Evolutionary conservation across 352 stramenopile species (phyloP), one percentile per base, ranked within the genome.

Genomic region (Globisporangium carolinianum): DNA sequence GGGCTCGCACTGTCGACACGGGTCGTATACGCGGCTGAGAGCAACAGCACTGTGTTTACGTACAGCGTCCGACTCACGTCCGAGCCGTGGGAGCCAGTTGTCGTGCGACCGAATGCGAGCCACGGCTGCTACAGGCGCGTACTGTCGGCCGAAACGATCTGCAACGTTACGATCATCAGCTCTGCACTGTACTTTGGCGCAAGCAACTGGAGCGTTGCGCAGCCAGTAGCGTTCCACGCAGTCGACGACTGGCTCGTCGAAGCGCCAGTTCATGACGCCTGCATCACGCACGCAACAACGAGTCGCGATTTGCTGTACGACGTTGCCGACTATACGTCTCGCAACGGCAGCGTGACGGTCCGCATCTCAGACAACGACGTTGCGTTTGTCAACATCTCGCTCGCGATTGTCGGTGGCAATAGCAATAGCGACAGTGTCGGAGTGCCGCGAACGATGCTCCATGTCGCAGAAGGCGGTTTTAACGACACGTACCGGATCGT

Each of bases 391-490:
- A 86, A 75, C 32, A 86, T 87, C n/a, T 78, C 75, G 12, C 59
- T 87, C 24, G 24, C 24, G 24, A 32, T 32, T 32, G 24, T 32
- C 24, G 24, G 24, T 32, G 62, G 55, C 11, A 43, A 8, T 8
- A 43, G 39, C 39, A 43, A 43, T 43, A 32, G 39, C 39, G 39
- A 8, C 39, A 43, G 7, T 6, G 24, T 32, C 3, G 63, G 48
- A 0, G 37, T 57, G 11, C 52, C 58, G 6, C 60, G 65, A 1
- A 64, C 66, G 3, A 57, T 80, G 36, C 63, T 92, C 0, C 73
- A 88, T 18, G 79, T 89, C 8, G 76, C 79, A 1, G 79, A 92
- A 57, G 82, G 78, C 3, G 82, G 82, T 12, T 92, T 92, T 49
- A 90, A 89, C 46, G 79, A 88, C 62, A 86, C 79, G n/a, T 90